Evolutionary conservation across 768 basidiomycete species (phyloP).

Genomic region (Royoungia palumana): DNA sequence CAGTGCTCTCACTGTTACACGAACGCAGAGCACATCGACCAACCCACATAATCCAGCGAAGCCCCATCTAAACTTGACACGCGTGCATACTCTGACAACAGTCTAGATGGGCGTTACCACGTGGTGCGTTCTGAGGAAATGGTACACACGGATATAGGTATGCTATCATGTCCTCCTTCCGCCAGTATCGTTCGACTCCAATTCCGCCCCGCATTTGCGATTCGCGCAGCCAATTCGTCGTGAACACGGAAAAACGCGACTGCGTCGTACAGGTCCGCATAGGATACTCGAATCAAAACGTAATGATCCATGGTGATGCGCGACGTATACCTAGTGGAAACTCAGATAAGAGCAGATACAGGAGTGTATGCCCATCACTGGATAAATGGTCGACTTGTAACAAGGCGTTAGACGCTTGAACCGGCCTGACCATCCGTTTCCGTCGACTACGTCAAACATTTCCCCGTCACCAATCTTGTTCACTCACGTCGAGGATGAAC

Average conservation of each 20-base stretch:
- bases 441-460: conserved; percentile 38
- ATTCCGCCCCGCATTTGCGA: too few relatives aligned
- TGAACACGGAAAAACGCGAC: conserved; percentile 55
- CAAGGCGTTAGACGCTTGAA: conserved; percentile 65
- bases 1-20: too few relatives aligned
- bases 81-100: conserved; percentile 54
- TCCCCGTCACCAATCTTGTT: too few relatives aligned
- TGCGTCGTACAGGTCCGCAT: conserved; percentile 66
- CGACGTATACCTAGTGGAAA: conserved; percentile 46
- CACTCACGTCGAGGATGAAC: conserved; percentile 54
- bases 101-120: conserved; percentile 14
- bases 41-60: conserved; percentile 36
- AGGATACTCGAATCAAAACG: conserved; percentile 62
- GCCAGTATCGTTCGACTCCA: too few relatives aligned
- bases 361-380: conserved; percentile 49
- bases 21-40: background rate
- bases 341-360: background rate
- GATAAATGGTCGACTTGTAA: conserved; percentile 68
- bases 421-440: conserved; percentile 65
- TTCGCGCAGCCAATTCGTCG: too few relatives aligned
- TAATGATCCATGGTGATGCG: conserved; percentile 71
- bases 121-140: fast-evolving
- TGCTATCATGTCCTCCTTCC: too few relatives aligned
- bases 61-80: conserved; percentile 47
- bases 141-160: conserved; percentile 35